phyloP scores from a whole-genome alignment of 1,284 basidiomycete species.

The Heterobasidion irregulare region DNA sequence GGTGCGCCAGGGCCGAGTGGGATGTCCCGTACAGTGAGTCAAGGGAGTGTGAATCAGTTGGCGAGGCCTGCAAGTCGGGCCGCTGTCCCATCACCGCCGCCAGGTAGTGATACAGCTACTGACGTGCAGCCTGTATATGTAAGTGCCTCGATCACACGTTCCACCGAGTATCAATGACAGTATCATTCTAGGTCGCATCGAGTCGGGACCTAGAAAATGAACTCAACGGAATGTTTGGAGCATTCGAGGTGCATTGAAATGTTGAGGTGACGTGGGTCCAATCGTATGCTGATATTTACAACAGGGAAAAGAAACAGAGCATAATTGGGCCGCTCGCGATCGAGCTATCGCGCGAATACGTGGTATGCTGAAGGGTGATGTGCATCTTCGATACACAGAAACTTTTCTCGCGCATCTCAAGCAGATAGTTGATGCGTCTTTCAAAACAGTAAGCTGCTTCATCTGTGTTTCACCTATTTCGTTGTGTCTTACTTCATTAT shows the following conservation, averaged over 20 bases:
- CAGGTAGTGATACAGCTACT: conserved; percentile 28
- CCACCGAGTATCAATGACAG: conserved; percentile 2
- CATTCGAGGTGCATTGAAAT: conserved; percentile 58
- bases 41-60: conserved; percentile 34
- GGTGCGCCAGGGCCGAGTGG: conserved; percentile 19
- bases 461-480: conserved; percentile 5
- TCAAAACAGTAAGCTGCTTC: conserved; percentile 72
- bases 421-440: conserved; percentile 72
- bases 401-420: conserved; percentile 73
- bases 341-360: conserved; percentile 73
- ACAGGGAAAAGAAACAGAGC: conserved; percentile 92
- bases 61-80: conserved; percentile 52
- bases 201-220: conserved; percentile 81
- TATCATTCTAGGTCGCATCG: conserved; percentile 63
- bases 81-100: conserved; percentile 26
- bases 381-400: conserved; percentile 66
- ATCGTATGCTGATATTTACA: conserved; percentile 5
- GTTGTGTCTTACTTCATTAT: conserved; percentile 2
- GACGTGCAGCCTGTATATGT: conserved; percentile 63
- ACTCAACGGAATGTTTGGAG: conserved; percentile 69
- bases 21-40: conserved; percentile 39
- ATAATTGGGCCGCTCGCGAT: conserved; percentile 91
- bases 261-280: conserved; percentile 7
- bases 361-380: conserved; percentile 87
- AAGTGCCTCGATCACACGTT: conserved; percentile 19